phyloP scores from a whole-genome alignment of 1,284 basidiomycete genomes.

The Tilletiopsis washingtonensis region DNA sequence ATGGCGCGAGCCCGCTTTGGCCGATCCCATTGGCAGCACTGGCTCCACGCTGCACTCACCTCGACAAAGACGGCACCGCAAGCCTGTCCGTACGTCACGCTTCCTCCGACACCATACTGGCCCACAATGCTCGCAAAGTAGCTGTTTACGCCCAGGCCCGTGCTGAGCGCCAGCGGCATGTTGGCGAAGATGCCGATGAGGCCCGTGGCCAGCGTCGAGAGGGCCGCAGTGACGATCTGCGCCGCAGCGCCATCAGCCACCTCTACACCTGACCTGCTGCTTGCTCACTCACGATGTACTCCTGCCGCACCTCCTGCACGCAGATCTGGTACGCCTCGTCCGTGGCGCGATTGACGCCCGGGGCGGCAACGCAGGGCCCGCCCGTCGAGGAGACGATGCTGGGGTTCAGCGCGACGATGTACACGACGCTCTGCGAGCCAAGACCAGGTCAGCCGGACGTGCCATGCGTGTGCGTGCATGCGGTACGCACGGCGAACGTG shows the following conservation, averaged over 20 bases:
- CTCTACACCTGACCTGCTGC: neutral
- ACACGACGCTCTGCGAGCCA: constrained; percentile 21
- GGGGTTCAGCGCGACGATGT: constrained; percentile 56
- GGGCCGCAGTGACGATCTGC: constrained; percentile 75
- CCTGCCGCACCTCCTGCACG: constrained; percentile 60
- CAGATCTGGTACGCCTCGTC: constrained; percentile 25
- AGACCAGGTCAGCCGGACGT: neutral
- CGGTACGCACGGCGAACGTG: constrained; percentile 42
- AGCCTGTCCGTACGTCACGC: constrained; percentile 69
- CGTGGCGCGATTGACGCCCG: constrained; percentile 54
- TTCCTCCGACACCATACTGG: constrained; percentile 68
- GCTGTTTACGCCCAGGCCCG: constrained; percentile 60
- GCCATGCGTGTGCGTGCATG: no score
- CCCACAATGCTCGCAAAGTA: constrained; percentile 87
- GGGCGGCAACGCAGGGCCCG: constrained; percentile 59
- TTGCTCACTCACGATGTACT: constrained; percentile 45
- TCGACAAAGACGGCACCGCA: constrained; percentile 66
- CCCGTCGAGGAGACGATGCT: constrained; percentile 67
- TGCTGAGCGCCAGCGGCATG: constrained; percentile 63
- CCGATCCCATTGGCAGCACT: no score
- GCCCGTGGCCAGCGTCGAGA: constrained; percentile 65
- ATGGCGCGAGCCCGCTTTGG: no score
- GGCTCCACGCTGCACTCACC: no score
- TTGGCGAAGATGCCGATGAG: constrained; percentile 79
- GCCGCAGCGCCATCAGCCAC: neutral